Evolutionary conservation across 1,284 basidiomycete genomes (phyloP).

Genomic region (Naganishia sp.): DNA sequence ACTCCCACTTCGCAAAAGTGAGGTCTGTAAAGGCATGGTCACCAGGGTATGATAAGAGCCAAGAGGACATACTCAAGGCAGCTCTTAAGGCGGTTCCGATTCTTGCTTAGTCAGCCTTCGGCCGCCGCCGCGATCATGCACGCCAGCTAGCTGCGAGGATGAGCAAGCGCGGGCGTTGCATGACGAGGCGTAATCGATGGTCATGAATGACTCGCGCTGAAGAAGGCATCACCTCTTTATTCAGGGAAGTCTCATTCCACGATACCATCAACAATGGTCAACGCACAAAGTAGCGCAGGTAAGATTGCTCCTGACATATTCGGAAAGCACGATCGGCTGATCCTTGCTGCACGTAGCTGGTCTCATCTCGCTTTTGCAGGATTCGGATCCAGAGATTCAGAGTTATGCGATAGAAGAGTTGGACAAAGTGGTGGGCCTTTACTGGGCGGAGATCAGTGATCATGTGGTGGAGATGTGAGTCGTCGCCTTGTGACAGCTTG

Average conservation of each 20-base stretch:
- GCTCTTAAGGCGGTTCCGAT: background rate
- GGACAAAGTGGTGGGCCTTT: constrained; percentile 79
- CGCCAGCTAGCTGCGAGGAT: constrained; percentile 7
- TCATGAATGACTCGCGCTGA: too few species aligned
- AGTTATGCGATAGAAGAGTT: constrained; percentile 84
- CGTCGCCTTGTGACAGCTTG: background rate
- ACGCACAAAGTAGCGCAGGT: constrained; percentile 36
- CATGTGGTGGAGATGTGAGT: constrained; percentile 83
- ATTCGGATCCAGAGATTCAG: constrained; percentile 76
- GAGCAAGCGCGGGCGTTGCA: constrained; percentile 26
- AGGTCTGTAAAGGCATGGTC: too few species aligned
- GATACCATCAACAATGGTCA: constrained; percentile 28
- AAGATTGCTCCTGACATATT: background rate
- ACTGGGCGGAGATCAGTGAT: constrained; percentile 98
- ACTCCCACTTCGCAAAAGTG: too few species aligned
- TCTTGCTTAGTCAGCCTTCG: constrained; percentile 15
- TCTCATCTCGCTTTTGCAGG: constrained; percentile 83
- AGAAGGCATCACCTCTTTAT: background rate
- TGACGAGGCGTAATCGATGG: constrained; percentile 25
- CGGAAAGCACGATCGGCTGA: constrained; percentile 1
- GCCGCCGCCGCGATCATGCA: constrained; percentile 4
- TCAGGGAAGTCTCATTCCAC: background rate
- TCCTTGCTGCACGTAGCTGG: constrained; percentile 62
- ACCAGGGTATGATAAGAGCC: too few species aligned
- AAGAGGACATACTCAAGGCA: too few species aligned